Evolutionary conservation across 768 basidiomycete genomes (phyloP).

Genomic region (Obba rivulosa): DNA sequence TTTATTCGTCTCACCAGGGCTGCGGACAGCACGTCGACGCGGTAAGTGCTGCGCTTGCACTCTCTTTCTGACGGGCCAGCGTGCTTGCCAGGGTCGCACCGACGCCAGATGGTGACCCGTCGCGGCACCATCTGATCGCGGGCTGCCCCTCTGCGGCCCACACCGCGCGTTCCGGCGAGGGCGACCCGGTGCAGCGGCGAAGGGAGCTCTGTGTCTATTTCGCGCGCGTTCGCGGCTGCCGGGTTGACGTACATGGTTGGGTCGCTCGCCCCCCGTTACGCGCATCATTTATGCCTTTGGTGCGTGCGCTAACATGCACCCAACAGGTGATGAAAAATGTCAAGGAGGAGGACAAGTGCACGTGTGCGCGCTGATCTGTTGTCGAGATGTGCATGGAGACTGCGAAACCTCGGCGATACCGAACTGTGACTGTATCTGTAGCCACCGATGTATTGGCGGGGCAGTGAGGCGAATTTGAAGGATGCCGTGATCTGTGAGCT

Average conservation of each 20-base stretch:
- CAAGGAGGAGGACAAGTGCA: conserved; percentile 45
- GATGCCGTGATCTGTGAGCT: neutral
- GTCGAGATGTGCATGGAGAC: conserved; percentile 1
- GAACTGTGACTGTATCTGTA: conserved; percentile 1
- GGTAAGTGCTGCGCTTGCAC: conserved; percentile 35
- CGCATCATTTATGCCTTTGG: neutral
- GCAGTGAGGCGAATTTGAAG: neutral
- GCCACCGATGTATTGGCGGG: conserved; percentile 1
- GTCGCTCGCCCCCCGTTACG: neutral
- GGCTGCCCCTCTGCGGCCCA: neutral
- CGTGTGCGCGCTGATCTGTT: conserved; percentile 28
- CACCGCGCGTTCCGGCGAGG: neutral
- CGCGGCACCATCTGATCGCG: conserved; percentile 1
- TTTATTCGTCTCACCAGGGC: conserved; percentile 41
- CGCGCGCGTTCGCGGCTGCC: too few species aligned
- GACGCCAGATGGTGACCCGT: neutral
- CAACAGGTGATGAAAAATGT: conserved; percentile 44
- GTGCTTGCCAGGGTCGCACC: neutral
- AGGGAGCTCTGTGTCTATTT: neutral
- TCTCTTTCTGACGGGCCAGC: neutral
- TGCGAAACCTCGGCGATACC: conserved; percentile 14
- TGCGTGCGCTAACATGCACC: neutral
- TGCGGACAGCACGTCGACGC: conserved; percentile 62
- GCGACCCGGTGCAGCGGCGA: neutral
- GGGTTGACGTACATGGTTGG: conserved; percentile 3